Base-by-base conservation (phyloP, 345 rosid species). In the Durio zibethinus region DNA sequence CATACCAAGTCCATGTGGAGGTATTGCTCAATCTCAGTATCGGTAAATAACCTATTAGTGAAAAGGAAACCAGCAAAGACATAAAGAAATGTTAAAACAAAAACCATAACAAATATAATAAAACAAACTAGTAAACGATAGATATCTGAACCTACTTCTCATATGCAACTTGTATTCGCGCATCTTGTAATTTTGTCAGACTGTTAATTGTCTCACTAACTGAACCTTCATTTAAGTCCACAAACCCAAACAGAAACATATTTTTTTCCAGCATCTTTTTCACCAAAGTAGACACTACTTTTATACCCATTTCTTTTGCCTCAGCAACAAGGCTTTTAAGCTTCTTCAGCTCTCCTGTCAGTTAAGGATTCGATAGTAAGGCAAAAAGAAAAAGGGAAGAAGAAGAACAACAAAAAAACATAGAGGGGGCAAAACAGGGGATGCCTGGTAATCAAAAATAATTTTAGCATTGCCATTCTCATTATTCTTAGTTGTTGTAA, bases 1-100 rank as follows among this genome's bases (percentile, higher is more conserved):
- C 89, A 82, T 88, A 96, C 97, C 94, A 93, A 40, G 87, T 96
- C 91, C 94, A 91, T 73, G 79, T 86, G 92, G 80, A 93, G 87
- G 76, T 89, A 87, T 23, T 86, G 76, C 65, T 90, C 88, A n/a
- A 93, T 88, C 70, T 77, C 76, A 33, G 93, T 78, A 45, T 86
- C 81, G 8, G 86, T 75, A 78, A 87, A 82, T 82, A 93, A 82
- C 80, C 99, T 92, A 86, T 66, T 36, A 35, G 45, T 14, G 4
- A 63, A 43, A 42, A 75, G 43, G 18, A 43, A 80, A 31, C 62
- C 40, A 25, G 10, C 23, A 74, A 67, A 62, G 56, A 47, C 21
- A 5, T 54, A 69, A 40, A 61, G 16, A 59, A 52, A 72, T 6
- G 29, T 25, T 10, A 36, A 33, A 59, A 29, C 50, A 10, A 64